These are phyloP conservation scores for Starmera caribaea DNA, from an alignment of 805 yeast genomes.

Conservation along the genomic window DNA sequence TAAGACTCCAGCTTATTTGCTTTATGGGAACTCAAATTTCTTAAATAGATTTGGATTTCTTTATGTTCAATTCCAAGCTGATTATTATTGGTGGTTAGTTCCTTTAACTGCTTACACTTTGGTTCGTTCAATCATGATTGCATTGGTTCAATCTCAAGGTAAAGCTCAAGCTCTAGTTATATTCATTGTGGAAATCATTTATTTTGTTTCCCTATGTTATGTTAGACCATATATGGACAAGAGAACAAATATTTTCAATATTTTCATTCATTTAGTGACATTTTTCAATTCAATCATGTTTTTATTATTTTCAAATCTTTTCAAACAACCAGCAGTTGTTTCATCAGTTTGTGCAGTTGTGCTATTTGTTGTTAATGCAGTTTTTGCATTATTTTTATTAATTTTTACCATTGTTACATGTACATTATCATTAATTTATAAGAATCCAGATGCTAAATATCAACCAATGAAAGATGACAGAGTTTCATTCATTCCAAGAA, in stretches of 20 bases:
- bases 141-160: slow-evolving; percentile 74
- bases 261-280: slow-evolving; percentile 70
- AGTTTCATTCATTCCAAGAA: slow-evolving; percentile 82
- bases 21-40: slow-evolving; percentile 74
- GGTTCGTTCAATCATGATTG: slow-evolving; percentile 73
- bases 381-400: slow-evolving; percentile 71
- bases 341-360: slow-evolving; percentile 88
- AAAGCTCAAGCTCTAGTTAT: slow-evolving; percentile 72
- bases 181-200: slow-evolving; percentile 65
- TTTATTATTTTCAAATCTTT: slow-evolving; percentile 78
- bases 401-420: slow-evolving; percentile 86
- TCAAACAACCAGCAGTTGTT: slow-evolving; percentile 79
- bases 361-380: slow-evolving; percentile 82
- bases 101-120: slow-evolving; percentile 58
- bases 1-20: slow-evolving; percentile 85
- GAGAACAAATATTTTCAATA: slow-evolving; percentile 89
- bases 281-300: slow-evolving; percentile 79
- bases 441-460: slow-evolving; percentile 91
- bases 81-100: slow-evolving; percentile 72
- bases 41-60: slow-evolving; percentile 86
- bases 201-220: slow-evolving; percentile 56
- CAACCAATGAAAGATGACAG: slow-evolving; percentile 96
- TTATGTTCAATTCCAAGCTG: slow-evolving; percentile 86
- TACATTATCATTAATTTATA: slow-evolving; percentile 69
- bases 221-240: slow-evolving; percentile 89